Evolutionary conservation across 2,329 filamentous ascomycete genomes (phyloP).

Genomic region (Aspergillus carbonarius): DNA sequence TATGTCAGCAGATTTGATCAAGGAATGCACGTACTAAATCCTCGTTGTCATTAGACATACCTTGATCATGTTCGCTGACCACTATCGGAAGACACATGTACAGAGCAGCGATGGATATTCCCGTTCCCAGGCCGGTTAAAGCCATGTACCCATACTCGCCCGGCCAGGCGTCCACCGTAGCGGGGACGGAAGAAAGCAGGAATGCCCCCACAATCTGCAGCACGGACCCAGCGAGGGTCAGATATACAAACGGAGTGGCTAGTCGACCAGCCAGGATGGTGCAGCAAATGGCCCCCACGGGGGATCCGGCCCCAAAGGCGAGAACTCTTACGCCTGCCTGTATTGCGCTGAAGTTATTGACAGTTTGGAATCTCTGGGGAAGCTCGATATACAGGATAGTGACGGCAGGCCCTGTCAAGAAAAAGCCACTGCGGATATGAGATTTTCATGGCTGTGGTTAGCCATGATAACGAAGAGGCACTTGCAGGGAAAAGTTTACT

Average conservation of each 20-base stretch:
- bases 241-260: slow-evolving; percentile 15
- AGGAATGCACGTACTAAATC: neutral
- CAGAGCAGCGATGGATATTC: slow-evolving; percentile 14
- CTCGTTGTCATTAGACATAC: neutral
- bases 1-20: neutral
- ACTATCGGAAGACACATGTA: slow-evolving; percentile 19
- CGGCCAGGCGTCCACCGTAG: slow-evolving; percentile 18
- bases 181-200: slow-evolving; percentile 13
- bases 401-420: slow-evolving; percentile 21
- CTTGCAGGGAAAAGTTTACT: neutral
- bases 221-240: slow-evolving; percentile 13
- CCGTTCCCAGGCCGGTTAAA: slow-evolving; percentile 15
- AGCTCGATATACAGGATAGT: slow-evolving; percentile 20
- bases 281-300: slow-evolving; percentile 17
- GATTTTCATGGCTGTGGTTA: neutral
- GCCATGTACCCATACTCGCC: slow-evolving; percentile 22
- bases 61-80: slow-evolving; percentile 21
- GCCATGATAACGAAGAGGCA: neutral
- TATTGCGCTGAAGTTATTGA: slow-evolving; percentile 19
- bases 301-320: slow-evolving; percentile 17
- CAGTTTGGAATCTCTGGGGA: slow-evolving; percentile 25
- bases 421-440: slow-evolving; percentile 8
- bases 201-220: slow-evolving; percentile 19
- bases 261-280: slow-evolving; percentile 13
- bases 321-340: slow-evolving; percentile 22